These are phyloP conservation scores for Glarea lozoyensis DNA, from an alignment of 495 filamentous ascomycete genomes.

Conservation along the genomic window DNA sequence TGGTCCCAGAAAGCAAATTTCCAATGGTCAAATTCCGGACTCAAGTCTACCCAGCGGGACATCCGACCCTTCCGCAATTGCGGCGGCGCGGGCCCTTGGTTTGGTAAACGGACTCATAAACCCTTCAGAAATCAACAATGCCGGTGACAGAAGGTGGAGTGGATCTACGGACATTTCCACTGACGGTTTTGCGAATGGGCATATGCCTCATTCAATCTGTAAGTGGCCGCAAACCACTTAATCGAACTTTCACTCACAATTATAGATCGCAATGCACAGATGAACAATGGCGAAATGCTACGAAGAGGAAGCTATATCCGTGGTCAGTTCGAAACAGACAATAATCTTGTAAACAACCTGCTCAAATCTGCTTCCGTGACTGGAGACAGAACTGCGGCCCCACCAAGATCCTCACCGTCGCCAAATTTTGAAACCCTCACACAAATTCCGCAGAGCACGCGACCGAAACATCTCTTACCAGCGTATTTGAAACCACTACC, in stretches of 20 bases:
- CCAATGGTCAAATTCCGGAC: slow-evolving; percentile 7
- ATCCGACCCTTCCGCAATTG: slow-evolving; percentile 23
- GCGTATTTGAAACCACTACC: slow-evolving; percentile 69
- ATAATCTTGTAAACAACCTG: slow-evolving; percentile 3
- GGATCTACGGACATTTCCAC: slow-evolving; percentile 21
- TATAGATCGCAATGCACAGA: slow-evolving; percentile 18
- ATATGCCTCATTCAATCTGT: slow-evolving; percentile 43
- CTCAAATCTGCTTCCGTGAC: slow-evolving; percentile 12
- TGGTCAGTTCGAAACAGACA: slow-evolving; percentile 2
- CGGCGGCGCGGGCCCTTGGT: slow-evolving; percentile 11
- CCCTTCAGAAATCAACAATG: slow-evolving; percentile 21
- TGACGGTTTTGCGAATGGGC: slow-evolving; percentile 23
- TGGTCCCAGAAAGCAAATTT: slow-evolving; percentile 25
- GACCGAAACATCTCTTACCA: slow-evolving; percentile 47
- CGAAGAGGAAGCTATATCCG: slow-evolving; percentile 8
- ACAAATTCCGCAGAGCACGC: too few relatives aligned
- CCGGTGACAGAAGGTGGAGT: slow-evolving; percentile 20
- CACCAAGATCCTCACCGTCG: slow-evolving; percentile 11
- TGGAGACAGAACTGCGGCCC: slow-evolving; percentile 13
- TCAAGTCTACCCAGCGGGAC: background rate
- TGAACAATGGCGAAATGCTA: slow-evolving; percentile 9
- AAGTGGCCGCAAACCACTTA: slow-evolving; percentile 1
- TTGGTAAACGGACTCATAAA: slow-evolving; percentile 22
- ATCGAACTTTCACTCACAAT: background rate
- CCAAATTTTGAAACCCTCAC: slow-evolving; percentile 16